Evolutionary conservation across 2,329 filamentous ascomycete species (phyloP).

Genomic region (Cryphonectria radicalis): DNA sequence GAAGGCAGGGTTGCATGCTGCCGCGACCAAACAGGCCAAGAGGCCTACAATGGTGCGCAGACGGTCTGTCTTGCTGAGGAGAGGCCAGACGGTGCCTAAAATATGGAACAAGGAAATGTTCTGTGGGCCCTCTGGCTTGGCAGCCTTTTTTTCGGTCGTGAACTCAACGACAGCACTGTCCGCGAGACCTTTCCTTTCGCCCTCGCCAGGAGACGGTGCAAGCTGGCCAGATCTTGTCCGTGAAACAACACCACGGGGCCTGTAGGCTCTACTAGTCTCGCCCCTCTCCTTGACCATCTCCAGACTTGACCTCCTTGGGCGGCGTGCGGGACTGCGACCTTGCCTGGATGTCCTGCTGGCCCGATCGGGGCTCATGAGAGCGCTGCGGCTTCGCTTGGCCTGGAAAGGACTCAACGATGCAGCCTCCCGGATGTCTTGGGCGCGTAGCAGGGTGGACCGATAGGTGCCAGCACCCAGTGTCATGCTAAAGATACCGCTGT

Average conservation of each 20-base stretch:
- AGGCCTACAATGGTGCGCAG: conserved; percentile 63
- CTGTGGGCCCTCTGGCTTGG: neutral
- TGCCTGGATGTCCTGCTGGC: neutral
- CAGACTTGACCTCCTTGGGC: conserved; percentile 19
- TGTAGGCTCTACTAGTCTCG: conserved; percentile 19
- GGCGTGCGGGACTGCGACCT: neutral
- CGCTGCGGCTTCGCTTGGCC: neutral
- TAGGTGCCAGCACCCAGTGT: conserved; percentile 14
- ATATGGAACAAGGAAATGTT: conserved; percentile 54
- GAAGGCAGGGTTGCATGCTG: conserved; percentile 73
- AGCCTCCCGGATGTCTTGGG: conserved; percentile 6
- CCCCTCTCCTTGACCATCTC: conserved; percentile 26
- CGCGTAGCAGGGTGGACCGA: conserved; percentile 14
- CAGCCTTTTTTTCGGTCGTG: neutral
- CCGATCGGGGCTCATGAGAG: neutral
- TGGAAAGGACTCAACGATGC: neutral
- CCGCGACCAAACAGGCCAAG: conserved; percentile 64
- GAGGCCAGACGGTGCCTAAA: conserved; percentile 72
- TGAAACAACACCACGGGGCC: neutral
- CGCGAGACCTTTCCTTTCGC: neutral
- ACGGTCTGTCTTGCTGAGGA: conserved; percentile 56
- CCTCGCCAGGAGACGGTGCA: neutral
- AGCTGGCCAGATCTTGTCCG: conserved; percentile 1
- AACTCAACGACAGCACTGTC: neutral
- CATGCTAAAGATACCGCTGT: conserved; percentile 23